Evolutionary conservation across 177 flowering plant species (phyloP).

Genomic region (Tripterygium wilfordii): DNA sequence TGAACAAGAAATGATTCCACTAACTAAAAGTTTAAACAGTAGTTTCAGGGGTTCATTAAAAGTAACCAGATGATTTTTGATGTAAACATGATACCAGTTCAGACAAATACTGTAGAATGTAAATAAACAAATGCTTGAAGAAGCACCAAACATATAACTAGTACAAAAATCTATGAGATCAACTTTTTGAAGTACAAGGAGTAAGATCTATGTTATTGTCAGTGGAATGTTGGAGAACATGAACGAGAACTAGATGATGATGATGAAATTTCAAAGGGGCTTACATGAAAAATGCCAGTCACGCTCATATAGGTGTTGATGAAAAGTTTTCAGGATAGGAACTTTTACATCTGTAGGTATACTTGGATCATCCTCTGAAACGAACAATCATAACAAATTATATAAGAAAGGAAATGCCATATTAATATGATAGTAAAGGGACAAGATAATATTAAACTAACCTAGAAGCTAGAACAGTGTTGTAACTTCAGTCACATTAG

Average conservation of each 20-base stretch:
- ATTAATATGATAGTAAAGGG: neutral
- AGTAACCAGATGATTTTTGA: too few relatives aligned
- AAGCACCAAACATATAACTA: too few relatives aligned
- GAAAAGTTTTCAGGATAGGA: constrained; percentile 77
- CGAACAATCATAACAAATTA: neutral
- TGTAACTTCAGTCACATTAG: too few relatives aligned
- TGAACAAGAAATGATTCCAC: too few relatives aligned
- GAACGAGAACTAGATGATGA: neutral
- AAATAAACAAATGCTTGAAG: too few relatives aligned
- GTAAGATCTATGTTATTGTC: too few relatives aligned
- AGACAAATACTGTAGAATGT: too few relatives aligned
- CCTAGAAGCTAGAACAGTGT: neutral
- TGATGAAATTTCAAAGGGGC: constrained; percentile 15
- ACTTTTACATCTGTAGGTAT: constrained; percentile 70
- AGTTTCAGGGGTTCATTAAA: too few relatives aligned
- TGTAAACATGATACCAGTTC: too few relatives aligned
- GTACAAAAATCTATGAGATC: too few relatives aligned
- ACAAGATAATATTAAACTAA: neutral
- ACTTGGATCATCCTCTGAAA: constrained; percentile 97
- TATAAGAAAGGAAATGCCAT: neutral
- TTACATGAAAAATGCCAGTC: constrained; percentile 93
- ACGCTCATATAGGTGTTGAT: constrained; percentile 67
- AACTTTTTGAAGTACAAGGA: too few relatives aligned
- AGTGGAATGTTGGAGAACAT: neutral
- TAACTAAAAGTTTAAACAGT: too few relatives aligned